phyloP scores from a whole-genome alignment of 2,329 filamentous ascomycete genomes.

The Beauveria rudraprayagi region DNA sequence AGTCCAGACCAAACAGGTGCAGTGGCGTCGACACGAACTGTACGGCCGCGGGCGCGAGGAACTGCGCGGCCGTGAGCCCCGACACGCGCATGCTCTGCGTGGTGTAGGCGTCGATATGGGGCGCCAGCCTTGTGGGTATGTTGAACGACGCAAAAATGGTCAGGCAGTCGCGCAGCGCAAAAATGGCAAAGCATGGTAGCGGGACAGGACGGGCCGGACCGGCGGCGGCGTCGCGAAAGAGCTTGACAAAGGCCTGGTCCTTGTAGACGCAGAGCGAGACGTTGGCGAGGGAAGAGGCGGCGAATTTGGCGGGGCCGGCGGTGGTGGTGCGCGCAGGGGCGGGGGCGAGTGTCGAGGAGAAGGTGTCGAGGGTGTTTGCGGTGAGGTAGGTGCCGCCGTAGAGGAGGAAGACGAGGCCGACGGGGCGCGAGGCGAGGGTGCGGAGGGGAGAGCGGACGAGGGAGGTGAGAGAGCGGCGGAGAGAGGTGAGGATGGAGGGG shows the following conservation, averaged over 20 bases:
- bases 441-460: constrained; percentile 53
- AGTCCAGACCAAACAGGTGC: constrained; percentile 75
- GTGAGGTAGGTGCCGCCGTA: constrained; percentile 88
- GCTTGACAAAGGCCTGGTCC: constrained; percentile 73
- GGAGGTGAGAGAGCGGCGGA: constrained; percentile 48
- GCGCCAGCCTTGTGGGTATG: constrained; percentile 70
- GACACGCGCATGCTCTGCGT: constrained; percentile 34
- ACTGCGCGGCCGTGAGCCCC: constrained; percentile 64
- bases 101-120: constrained; percentile 42
- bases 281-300: constrained; percentile 72
- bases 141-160: constrained; percentile 94
- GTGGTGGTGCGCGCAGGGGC: constrained; percentile 56
- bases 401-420: constrained; percentile 61
- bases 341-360: constrained; percentile 54
- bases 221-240: constrained; percentile 60
- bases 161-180: constrained; percentile 73
- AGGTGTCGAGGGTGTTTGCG: constrained; percentile 80
- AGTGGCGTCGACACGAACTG: constrained; percentile 76
- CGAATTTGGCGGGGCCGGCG: constrained; percentile 71
- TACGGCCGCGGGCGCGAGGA: constrained; percentile 67
- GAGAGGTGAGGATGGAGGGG: constrained; percentile 45
- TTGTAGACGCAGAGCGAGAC: constrained; percentile 83
- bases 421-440: constrained; percentile 57
- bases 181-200: constrained; percentile 64
- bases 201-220: constrained; percentile 49